Conservation (phyloP, 148 eudicot genomes). For the Arctostaphylos glauca region DNA sequence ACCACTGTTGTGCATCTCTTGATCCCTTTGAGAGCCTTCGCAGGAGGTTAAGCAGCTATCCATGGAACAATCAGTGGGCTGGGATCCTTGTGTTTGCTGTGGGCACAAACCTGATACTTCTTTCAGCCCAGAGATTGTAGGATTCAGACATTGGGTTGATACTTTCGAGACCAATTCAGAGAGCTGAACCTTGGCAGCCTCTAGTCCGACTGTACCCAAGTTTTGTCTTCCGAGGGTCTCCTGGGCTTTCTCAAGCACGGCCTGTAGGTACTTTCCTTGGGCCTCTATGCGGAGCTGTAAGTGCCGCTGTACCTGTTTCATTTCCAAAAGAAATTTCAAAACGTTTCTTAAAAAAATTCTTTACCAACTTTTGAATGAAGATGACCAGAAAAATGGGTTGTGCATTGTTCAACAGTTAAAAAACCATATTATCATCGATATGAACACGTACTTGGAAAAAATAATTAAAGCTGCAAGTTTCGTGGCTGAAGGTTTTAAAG, state of each 20-base stretch:
- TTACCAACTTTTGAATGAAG: neutral
- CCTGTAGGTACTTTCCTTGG: slow-evolving; percentile 85
- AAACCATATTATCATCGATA: neutral
- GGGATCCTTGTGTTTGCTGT: slow-evolving; percentile 48
- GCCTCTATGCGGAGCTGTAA: slow-evolving; percentile 86
- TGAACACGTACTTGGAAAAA: neutral
- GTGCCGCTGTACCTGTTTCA: slow-evolving; percentile 75
- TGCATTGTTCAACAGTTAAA: neutral
- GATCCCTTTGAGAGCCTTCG: slow-evolving; percentile 58
- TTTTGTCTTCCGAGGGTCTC: slow-evolving; percentile 82
- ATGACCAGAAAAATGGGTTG: neutral
- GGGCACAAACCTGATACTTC: slow-evolving; percentile 42
- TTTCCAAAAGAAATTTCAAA: neutral
- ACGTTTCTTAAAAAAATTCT: slow-evolving; percentile 3
- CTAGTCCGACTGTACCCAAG: slow-evolving; percentile 64
- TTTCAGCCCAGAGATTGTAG: slow-evolving; percentile 57
- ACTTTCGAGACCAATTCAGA: slow-evolving; percentile 77
- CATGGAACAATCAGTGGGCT: slow-evolving; percentile 53
- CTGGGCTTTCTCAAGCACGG: slow-evolving; percentile 83
- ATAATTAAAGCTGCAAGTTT: neutral
- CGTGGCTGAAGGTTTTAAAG: neutral
- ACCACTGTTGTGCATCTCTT: slow-evolving; percentile 49
- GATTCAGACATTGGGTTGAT: slow-evolving; percentile 61
- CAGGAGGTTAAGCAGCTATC: slow-evolving; percentile 83
- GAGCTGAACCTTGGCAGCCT: slow-evolving; percentile 74